Evolutionary conservation across 805 yeast genomes (phyloP).

Genomic region (Scheffersomyces amazonensis): DNA sequence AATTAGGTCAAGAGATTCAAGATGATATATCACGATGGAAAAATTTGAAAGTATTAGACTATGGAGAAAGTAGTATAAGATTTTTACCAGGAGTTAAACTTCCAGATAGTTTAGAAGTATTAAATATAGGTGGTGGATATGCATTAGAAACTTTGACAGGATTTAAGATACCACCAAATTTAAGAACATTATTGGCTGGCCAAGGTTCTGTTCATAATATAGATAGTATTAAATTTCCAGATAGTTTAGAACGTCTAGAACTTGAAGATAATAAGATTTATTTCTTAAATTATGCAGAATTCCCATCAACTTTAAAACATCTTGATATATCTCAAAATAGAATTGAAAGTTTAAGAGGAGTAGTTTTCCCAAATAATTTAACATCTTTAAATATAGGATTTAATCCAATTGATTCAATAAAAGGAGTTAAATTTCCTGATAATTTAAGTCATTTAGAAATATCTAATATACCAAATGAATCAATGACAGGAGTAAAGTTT

Average conservation of each 20-base stretch:
- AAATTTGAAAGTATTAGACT: conserved; percentile 31
- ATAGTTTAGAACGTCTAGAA: conserved; percentile 28
- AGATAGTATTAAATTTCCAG: conserved; percentile 35
- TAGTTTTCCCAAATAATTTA: conserved; percentile 33
- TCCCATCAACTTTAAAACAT: conserved; percentile 25
- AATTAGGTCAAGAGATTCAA: conserved; percentile 35
- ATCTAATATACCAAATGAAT: conserved; percentile 43
- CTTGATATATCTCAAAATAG: conserved; percentile 39
- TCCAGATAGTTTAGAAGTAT: conserved; percentile 34
- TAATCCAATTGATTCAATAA: conserved; percentile 42
- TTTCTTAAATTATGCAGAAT: conserved; percentile 36
- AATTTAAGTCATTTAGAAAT: conserved; percentile 32
- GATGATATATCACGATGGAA: conserved; percentile 33
- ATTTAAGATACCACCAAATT: conserved; percentile 32
- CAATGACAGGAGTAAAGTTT: conserved; percentile 45
- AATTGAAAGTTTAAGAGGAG: conserved; percentile 35
- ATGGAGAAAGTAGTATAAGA: conserved; percentile 34
- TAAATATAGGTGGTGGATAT: conserved; percentile 39
- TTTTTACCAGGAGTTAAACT: conserved; percentile 38
- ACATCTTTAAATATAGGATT: conserved; percentile 26
- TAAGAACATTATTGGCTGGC: conserved; percentile 28
- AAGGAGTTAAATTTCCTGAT: conserved; percentile 41
- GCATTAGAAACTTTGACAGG: conserved; percentile 39
- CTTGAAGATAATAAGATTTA: conserved; percentile 36
- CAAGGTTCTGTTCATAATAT: conserved; percentile 31